Percentiles rank a stretch among this genome's conserved stretches.
These are phyloP conservation scores for Eragrostis tef DNA, from an alignment of 202 grass and related monocot species.

Conservation along the genomic window DNA sequence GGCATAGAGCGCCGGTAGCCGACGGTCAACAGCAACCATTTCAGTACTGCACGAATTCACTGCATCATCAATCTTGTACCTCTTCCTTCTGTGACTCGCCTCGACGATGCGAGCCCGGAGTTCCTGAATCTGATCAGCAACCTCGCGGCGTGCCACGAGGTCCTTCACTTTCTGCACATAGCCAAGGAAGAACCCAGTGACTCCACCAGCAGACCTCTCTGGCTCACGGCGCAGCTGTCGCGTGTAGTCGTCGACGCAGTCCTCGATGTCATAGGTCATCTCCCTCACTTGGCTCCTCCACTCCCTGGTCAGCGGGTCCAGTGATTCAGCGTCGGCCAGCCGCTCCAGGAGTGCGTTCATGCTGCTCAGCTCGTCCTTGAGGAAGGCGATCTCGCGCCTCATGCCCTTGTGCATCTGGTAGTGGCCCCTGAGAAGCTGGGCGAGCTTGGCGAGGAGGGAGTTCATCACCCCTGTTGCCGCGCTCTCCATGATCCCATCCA, in stretches of 20 bases:
- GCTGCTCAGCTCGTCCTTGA: conserved; percentile 48
- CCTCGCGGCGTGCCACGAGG: conserved; percentile 9
- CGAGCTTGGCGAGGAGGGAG: conserved; percentile 49
- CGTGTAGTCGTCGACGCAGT: conserved; percentile 39
- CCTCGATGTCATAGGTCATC: conserved; percentile 53
- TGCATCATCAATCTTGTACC: conserved; percentile 47
- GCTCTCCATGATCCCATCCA: conserved; percentile 50
- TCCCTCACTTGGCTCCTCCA: conserved; percentile 55
- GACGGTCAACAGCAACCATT: conserved; percentile 10
- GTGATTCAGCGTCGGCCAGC: not conserved
- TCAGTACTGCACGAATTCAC: not conserved
- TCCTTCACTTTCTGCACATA: conserved; percentile 39
- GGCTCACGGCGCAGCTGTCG: not conserved
- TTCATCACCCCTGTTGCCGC: conserved; percentile 45
- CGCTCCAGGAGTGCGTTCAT: conserved; percentile 48
- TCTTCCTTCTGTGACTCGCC: conserved; percentile 24
- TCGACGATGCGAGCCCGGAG: conserved; percentile 44
- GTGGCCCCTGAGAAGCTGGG: conserved; percentile 31
- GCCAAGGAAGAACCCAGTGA: conserved; percentile 30
- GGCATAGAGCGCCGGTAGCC: conserved; percentile 40
- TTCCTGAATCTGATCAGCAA: conserved; percentile 37
- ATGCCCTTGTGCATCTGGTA: conserved; percentile 36
- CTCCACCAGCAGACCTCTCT: not conserved
- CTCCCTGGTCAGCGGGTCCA: conserved; percentile 36
- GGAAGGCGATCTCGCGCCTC: conserved; percentile 38